phyloP scores from a whole-genome alignment of 768 basidiomycete genomes.

The Tulasnella sp. region DNA sequence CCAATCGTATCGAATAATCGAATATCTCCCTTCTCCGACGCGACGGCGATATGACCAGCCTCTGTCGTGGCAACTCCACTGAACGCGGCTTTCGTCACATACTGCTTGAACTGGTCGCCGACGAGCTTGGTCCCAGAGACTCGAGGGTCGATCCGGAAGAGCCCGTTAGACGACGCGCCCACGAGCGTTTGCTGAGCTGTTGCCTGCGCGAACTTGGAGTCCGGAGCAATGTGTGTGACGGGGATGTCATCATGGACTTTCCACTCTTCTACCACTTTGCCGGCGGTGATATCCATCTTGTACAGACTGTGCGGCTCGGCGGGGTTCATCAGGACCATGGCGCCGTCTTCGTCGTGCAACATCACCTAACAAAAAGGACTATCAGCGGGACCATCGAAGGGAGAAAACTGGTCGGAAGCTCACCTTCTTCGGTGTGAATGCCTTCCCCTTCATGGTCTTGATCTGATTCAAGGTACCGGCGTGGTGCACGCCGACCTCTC shows the following conservation, averaged over 20 bases:
- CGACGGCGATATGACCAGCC: slow-evolving; percentile 78
- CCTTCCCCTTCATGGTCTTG: slow-evolving; percentile 65
- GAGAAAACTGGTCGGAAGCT: slow-evolving; percentile 19
- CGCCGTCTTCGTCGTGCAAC: slow-evolving; percentile 92
- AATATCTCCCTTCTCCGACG: slow-evolving; percentile 94
- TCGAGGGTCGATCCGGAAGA: slow-evolving; percentile 97
- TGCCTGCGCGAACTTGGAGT: slow-evolving; percentile 89
- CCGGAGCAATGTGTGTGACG: slow-evolving; percentile 84
- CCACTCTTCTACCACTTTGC: slow-evolving; percentile 98
- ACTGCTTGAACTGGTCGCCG: slow-evolving; percentile 91
- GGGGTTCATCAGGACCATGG: slow-evolving; percentile 89
- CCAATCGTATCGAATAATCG: slow-evolving; percentile 90
- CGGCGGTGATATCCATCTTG: slow-evolving; percentile 80
- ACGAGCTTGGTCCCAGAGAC: slow-evolving; percentile 87
- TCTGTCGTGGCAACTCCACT: slow-evolving; percentile 86
- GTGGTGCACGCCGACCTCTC: slow-evolving; percentile 58
- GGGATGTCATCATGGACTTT: slow-evolving; percentile 84
- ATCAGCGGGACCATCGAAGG: slow-evolving; percentile 7
- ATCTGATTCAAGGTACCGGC: slow-evolving; percentile 79
- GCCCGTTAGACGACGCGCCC: slow-evolving; percentile 84
- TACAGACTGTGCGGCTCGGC: slow-evolving; percentile 70
- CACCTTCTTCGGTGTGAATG: slow-evolving; percentile 80
- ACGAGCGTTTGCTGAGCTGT: slow-evolving; percentile 88
- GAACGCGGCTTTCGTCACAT: slow-evolving; percentile 89
- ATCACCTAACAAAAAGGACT: slow-evolving; percentile 55